Base-by-base conservation (phyloP, 2,329 filamentous ascomycete genomes). In the Pseudogymnoascus sp. region DNA sequence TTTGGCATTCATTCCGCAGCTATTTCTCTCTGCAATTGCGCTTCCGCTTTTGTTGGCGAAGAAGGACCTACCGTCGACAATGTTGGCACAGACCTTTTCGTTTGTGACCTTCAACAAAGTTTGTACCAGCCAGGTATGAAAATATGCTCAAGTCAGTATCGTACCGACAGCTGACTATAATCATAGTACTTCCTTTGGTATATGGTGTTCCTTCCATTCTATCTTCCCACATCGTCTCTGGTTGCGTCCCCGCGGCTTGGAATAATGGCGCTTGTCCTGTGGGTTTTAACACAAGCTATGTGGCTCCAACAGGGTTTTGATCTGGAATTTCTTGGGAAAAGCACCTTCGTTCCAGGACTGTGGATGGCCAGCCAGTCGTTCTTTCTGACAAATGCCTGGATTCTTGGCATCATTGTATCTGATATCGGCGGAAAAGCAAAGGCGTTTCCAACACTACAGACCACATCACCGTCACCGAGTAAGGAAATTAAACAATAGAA, bases 101-200 rank as follows among this genome's bases (percentile, higher is more conserved):
- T 99, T 99, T 75, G 95, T 97, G 3, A 88, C 92, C 0, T 97
- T 97, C 70, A 99, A 99, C 78, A 99, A 99, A 79, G 95, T 99
- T 66, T 97, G 93, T 81, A 99, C 95, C 2, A 96, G 92, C 72
- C 93, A 97, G 83, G 91, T 95, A 83, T 67, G 82, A 18, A 57
- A 21, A 11, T 3, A 31, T 6, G 4, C 34, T 16, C 7, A 14
- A 29, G 18, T 39, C 14, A 7, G 16, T 18, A 45, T 61, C 60
- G 23, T 34, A 31, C 29, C n/a, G 36, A 51, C 34, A 12, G 21
- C 26, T 57, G 23, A 45, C 14, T 18, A 39, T 61, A 5, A 5
- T 31, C 10, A 34, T 61, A 96, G 91, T 99, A 99, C 75, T 99
- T 99, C 75, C 83, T 99, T 60, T 99, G 95, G 95, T 97, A 99